Evolutionary conservation across 371 early-diverging fungal species (phyloP).

Genomic region (Amoeboaphelidium protococcarum): DNA sequence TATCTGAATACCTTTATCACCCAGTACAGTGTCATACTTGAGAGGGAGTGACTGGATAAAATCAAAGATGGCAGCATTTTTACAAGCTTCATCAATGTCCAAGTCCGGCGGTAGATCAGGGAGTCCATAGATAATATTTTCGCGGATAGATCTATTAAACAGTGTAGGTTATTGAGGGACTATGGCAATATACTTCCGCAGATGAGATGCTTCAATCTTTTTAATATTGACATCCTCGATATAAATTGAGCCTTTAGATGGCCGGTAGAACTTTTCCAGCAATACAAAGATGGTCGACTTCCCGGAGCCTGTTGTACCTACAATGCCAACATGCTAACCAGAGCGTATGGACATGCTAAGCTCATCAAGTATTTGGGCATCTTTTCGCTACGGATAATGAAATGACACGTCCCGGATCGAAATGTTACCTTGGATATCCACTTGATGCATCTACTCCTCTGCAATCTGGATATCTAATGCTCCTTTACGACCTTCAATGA

Average conservation of each 20-base stretch:
- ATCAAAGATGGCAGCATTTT: slow-evolving; percentile 1
- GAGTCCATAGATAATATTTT: slow-evolving; percentile 3
- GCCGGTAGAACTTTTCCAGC: not conserved
- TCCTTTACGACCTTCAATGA: no score
- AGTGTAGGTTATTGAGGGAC: not conserved
- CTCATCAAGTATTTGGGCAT: no score
- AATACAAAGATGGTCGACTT: slow-evolving; percentile 2
- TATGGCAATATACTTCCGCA: not conserved
- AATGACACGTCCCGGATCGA: no score
- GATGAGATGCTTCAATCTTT: slow-evolving; percentile 12
- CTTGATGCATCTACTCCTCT: no score
- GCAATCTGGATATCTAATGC: no score
- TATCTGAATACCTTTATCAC: slow-evolving; percentile 9
- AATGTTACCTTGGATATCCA: no score
- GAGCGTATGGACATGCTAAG: no score
- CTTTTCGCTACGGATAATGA: no score
- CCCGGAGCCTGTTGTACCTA: slow-evolving; percentile 11
- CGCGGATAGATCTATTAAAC: slow-evolving; percentile 1
- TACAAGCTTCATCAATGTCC: not conserved
- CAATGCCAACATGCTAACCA: no score
- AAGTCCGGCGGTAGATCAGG: not conserved
- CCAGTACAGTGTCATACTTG: slow-evolving; percentile 13
- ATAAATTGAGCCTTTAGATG: not conserved
- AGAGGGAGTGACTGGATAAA: slow-evolving; percentile 5
- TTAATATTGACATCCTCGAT: slow-evolving; percentile 8